Evolutionary conservation across 148 eudicot genomes (phyloP).

Genomic region (Gaultheria prostrata): DNA sequence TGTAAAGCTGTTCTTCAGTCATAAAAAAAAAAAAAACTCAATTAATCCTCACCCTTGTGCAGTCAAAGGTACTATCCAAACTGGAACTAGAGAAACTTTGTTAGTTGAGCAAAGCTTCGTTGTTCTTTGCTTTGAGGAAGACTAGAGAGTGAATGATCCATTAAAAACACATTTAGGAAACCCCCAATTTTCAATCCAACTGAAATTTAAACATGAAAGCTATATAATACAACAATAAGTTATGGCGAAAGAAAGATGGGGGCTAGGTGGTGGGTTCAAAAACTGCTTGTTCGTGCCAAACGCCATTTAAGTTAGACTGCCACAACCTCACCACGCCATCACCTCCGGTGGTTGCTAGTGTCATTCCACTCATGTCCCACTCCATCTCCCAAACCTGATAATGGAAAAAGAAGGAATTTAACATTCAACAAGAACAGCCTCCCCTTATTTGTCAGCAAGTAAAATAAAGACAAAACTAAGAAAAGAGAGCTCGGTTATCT

Average conservation of each 20-base stretch:
- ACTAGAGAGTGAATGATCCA: no score
- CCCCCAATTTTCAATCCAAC: neutral
- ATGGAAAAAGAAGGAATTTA: neutral
- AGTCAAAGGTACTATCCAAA: no score
- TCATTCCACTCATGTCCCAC: slow-evolving; percentile 99
- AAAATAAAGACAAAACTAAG: neutral
- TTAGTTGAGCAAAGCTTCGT: no score
- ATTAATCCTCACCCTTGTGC: no score
- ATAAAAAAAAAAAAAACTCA: no score
- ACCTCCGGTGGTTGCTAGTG: slow-evolving; percentile 74
- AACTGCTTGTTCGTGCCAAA: slow-evolving; percentile 84
- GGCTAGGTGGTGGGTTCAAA: slow-evolving; percentile 43
- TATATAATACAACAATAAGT: neutral
- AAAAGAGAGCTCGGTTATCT: neutral
- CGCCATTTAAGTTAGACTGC: slow-evolving; percentile 89
- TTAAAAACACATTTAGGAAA: neutral
- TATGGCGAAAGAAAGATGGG: neutral
- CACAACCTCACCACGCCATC: slow-evolving; percentile 78
- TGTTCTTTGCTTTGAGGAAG: no score
- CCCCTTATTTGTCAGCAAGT: neutral
- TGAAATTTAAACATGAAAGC: neutral
- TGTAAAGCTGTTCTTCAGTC: no score
- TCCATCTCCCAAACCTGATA: slow-evolving; percentile 92
- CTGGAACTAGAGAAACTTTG: no score
- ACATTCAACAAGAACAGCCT: neutral